Conservation (phyloP, 2,329 filamentous ascomycete species). For the Parastagonospora avenae region DNA sequence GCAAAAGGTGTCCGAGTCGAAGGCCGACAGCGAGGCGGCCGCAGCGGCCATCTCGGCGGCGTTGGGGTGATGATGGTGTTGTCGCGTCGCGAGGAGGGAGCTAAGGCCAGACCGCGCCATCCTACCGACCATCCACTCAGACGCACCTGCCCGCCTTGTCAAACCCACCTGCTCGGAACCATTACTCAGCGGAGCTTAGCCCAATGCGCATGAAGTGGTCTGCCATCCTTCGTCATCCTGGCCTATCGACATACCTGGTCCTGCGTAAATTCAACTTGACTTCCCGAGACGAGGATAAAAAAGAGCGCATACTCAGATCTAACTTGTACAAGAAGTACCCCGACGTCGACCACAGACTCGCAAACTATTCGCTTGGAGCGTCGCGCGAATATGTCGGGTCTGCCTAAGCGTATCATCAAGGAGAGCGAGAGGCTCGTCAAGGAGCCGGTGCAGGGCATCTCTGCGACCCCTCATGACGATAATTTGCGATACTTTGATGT, state of each 20-base stretch:
- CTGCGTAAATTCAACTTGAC: constrained; percentile 3
- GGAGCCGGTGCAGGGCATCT: constrained; percentile 96
- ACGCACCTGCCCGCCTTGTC: constrained; percentile 1
- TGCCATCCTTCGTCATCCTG: too few relatives aligned
- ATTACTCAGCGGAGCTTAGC: too few relatives aligned
- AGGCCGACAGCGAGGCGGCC: constrained; percentile 59
- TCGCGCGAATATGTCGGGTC: constrained; percentile 55
- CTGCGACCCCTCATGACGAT: constrained; percentile 92
- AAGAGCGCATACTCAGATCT: background rate
- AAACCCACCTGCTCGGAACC: background rate
- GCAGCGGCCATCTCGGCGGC: constrained; percentile 26
- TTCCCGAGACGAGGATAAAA: constrained; percentile 1
- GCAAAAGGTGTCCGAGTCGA: constrained; percentile 86
- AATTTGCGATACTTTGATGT: constrained; percentile 99
- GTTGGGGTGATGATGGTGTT: constrained; percentile 14
- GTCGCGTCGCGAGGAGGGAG: background rate
- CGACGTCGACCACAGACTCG: constrained; percentile 1
- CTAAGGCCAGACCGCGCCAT: background rate
- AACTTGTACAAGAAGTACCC: constrained; percentile 1
- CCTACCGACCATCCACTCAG: background rate
- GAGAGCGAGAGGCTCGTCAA: constrained; percentile 97
- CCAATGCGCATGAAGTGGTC: too few relatives aligned
- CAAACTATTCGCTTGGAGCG: constrained; percentile 3
- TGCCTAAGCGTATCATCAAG: constrained; percentile 97
- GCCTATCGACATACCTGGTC: constrained; percentile 5